Conservation (phyloP, 2,329 filamentous ascomycete genomes). For the Exophiala aquamarina region DNA sequence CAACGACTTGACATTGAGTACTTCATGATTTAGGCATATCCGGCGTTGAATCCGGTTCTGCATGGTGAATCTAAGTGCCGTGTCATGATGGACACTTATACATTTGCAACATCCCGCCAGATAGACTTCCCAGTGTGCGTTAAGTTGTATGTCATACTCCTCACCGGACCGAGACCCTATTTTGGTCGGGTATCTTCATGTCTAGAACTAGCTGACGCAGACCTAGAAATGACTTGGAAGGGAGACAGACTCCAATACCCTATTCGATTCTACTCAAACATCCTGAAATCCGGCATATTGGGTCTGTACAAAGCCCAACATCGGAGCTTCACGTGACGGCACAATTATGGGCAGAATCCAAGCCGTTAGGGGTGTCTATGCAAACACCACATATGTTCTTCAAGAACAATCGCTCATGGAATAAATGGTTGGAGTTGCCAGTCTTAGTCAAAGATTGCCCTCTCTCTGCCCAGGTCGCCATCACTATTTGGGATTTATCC, state of each 20-base stretch:
- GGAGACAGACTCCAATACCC: constrained; percentile 70
- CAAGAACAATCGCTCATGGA: constrained; percentile 73
- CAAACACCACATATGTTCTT: constrained; percentile 94
- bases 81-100: constrained; percentile 83
- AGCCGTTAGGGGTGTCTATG: constrained; percentile 85
- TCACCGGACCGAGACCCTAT: background rate
- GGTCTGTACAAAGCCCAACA: constrained; percentile 80
- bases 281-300: constrained; percentile 80
- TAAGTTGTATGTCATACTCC: constrained; percentile 55
- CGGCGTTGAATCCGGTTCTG: too few species aligned
- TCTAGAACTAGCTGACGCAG: constrained; percentile 9
- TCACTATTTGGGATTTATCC: constrained; percentile 93
- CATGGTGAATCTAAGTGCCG: too few species aligned
- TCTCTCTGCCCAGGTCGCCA: constrained; percentile 77
- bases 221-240: constrained; percentile 70
- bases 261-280: constrained; percentile 76
- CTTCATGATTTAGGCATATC: too few species aligned
- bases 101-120: constrained; percentile 86
- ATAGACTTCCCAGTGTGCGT: constrained; percentile 70
- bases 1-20: too few species aligned
- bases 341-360: constrained; percentile 94
- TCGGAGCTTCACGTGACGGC: constrained; percentile 84
- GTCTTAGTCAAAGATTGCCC: constrained; percentile 82
- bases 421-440: constrained; percentile 91
- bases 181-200: background rate